Evolutionary conservation across 306 rosid genomes (phyloP).

Genomic region (Quercus suber): DNA sequence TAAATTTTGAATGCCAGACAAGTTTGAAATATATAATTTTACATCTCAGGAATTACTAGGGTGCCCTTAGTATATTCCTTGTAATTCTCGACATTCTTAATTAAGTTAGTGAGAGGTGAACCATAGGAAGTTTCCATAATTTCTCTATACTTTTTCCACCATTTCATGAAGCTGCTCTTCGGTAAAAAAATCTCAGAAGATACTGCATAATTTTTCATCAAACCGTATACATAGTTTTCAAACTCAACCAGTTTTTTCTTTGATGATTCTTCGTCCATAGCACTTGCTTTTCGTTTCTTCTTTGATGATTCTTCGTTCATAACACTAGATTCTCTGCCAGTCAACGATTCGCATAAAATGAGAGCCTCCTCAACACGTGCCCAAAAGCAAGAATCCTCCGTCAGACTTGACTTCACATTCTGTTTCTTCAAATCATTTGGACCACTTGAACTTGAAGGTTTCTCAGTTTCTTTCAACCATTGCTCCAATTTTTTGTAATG

Average conservation of each 20-base stretch:
- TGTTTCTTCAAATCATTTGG: not conserved
- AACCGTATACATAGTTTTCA: slow-evolving; percentile 39
- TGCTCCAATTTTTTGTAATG: slow-evolving; percentile 40
- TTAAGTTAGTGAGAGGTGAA: slow-evolving; percentile 29
- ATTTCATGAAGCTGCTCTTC: slow-evolving; percentile 54
- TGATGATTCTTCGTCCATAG: not conserved
- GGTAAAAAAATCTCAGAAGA: slow-evolving; percentile 63
- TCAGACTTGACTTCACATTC: slow-evolving; percentile 34
- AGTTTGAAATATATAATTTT: too few species aligned
- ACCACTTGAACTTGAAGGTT: too few species aligned
- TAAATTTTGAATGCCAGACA: too few species aligned
- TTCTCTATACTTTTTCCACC: slow-evolving; percentile 51
- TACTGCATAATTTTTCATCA: slow-evolving; percentile 36
- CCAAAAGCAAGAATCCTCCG: slow-evolving; percentile 73
- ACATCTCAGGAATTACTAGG: not conserved
- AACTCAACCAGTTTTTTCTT: slow-evolving; percentile 27
- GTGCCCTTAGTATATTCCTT: slow-evolving; percentile 7
- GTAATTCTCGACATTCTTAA: slow-evolving; percentile 28
- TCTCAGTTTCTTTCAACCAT: slow-evolving; percentile 17
- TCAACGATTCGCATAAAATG: slow-evolving; percentile 21
- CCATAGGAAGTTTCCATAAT: slow-evolving; percentile 8
- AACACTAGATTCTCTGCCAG: not conserved
- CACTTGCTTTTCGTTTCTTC: too few species aligned
- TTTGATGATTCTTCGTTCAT: too few species aligned
- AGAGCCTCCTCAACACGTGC: slow-evolving; percentile 63